phyloP scores from a whole-genome alignment of 2,329 filamentous ascomycete genomes.

The Cladorrhinum sp. region DNA sequence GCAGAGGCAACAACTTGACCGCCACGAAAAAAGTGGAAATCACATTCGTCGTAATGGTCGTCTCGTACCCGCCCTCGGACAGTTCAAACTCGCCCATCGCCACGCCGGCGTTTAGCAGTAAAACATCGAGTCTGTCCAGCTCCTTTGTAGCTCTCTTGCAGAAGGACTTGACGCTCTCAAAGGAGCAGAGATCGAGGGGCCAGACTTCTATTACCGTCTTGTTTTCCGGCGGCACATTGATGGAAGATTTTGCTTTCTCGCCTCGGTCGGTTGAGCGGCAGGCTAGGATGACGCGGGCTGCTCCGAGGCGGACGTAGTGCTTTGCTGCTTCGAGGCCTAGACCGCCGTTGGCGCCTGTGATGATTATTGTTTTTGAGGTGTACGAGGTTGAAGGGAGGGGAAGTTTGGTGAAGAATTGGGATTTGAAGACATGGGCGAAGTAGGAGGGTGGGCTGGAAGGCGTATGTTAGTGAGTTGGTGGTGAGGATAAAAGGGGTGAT shows the following conservation, averaged over 20 bases:
- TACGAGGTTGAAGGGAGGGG: constrained; percentile 26
- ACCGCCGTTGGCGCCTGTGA: constrained; percentile 40
- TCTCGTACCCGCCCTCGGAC: constrained; percentile 42
- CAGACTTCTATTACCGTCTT: constrained; percentile 44
- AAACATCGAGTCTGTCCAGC: constrained; percentile 41
- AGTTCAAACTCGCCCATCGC: constrained; percentile 19
- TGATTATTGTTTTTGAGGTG: constrained; percentile 32
- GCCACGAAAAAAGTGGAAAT: constrained; percentile 45
- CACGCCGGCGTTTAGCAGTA: constrained; percentile 43
- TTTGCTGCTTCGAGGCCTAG: constrained; percentile 39
- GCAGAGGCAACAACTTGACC: constrained; percentile 40
- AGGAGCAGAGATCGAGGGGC: constrained; percentile 47
- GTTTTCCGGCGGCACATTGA: constrained; percentile 26
- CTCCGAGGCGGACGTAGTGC: constrained; percentile 37
- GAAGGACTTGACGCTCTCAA: constrained; percentile 46
- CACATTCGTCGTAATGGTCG: constrained; percentile 45
- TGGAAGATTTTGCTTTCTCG: constrained; percentile 37
- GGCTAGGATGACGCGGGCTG: constrained; percentile 39
- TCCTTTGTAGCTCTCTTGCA: constrained; percentile 24
- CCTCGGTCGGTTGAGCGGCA: constrained; percentile 37
- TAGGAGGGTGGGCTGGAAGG: background rate
- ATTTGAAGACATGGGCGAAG: background rate
- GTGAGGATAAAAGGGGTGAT: background rate
- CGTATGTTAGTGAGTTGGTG: background rate
- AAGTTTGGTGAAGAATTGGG: constrained; percentile 21